These are phyloP conservation scores for Penicillium nucicola DNA, from an alignment of 495 filamentous ascomycete genomes.

Conservation along the genomic window DNA sequence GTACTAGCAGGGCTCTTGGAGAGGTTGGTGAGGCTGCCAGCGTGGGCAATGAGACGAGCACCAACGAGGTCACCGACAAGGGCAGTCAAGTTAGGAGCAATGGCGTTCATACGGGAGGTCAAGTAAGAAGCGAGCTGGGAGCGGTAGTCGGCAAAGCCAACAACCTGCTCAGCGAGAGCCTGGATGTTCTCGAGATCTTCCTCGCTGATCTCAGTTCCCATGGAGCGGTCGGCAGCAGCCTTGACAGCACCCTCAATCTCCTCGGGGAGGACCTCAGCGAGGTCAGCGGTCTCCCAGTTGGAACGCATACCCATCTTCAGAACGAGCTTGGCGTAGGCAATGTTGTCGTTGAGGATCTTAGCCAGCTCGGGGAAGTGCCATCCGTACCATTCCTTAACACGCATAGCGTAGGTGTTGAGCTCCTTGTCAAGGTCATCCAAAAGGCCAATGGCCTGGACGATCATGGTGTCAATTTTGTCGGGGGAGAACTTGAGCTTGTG, in stretches of 20 bases:
- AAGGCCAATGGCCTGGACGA: conserved; percentile 91
- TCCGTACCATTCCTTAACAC: conserved; percentile 99
- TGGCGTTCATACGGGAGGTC: conserved; percentile 89
- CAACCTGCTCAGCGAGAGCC: conserved; percentile 87
- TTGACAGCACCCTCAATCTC: conserved; percentile 93
- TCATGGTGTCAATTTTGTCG: conserved; percentile 99
- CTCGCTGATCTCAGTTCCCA: conserved; percentile 93
- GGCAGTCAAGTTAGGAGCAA: conserved; percentile 93
- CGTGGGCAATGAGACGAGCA: conserved; percentile 91
- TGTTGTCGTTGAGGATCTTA: conserved; percentile 95
- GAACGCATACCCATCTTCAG: conserved; percentile 82
- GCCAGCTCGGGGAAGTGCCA: conserved; percentile 99
- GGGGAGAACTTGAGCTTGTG: conserved; percentile 99
- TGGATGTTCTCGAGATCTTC: conserved; percentile 90
- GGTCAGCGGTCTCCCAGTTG: conserved; percentile 70
- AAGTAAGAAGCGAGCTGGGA: conserved; percentile 85
- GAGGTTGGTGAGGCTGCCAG: conserved; percentile 90
- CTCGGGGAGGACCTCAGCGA: conserved; percentile 90
- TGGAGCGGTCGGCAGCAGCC: conserved; percentile 89
- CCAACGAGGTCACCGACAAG: conserved; percentile 94
- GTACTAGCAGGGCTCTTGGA: conserved; percentile 96
- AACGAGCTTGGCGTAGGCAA: conserved; percentile 87
- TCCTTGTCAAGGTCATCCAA: conserved; percentile 98
- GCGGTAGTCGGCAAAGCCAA: conserved; percentile 85
- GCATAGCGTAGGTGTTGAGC: conserved; percentile 96